Evolutionary conservation across 805 yeast species (phyloP), one percentile per base, ranked within the genome.

Genomic region (Teunomyces stri): DNA sequence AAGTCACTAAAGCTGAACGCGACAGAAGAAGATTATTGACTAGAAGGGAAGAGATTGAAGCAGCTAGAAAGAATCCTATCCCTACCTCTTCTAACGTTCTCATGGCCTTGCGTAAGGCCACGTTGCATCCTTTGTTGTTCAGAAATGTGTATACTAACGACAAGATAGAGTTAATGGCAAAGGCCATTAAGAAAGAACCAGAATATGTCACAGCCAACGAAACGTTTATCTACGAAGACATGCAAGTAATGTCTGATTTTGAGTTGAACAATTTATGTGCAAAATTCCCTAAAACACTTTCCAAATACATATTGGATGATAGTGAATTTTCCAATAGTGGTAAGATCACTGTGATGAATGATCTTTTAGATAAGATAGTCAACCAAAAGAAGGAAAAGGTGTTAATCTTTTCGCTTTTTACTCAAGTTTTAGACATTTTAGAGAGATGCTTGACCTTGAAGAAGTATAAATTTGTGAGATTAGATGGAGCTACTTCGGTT

Each of bases 401-500:
- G 1, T 71, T 94, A 49, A 75, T 94, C 4, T 94, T 94, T 62
- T 91, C 98, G 2, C 81, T 92, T 51, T 94, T 94, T 66, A 94
- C 99, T 0, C 96, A 89, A 67, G 83, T 90, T 50, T 74, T 94
- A 55, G 97, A 94, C 64, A 87, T 94, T 51, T 69, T 94, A 40
- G 99, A 94, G 63, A 69, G 73, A 47, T 87, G 88, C 4, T 68
- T 94, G 47, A 78, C 86, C 5, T 69, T 80, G 30, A 67, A 83
- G 59, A 75, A 78, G 13, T 78, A 87, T 63, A 81, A 85, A 53
- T 94, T 88, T 63, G 68, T 92, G 41, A 75, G 99, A 53, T 70
- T 94, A 49, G 99, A 94, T 62, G 99, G 99, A n/a, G 78, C 78
- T 49, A 94, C 99, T 0, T 77, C 91, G 11, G 99, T 94, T 46